phyloP scores from a whole-genome alignment of 2,329 filamentous ascomycete species.

The Orbilia blumenaviensis region DNA sequence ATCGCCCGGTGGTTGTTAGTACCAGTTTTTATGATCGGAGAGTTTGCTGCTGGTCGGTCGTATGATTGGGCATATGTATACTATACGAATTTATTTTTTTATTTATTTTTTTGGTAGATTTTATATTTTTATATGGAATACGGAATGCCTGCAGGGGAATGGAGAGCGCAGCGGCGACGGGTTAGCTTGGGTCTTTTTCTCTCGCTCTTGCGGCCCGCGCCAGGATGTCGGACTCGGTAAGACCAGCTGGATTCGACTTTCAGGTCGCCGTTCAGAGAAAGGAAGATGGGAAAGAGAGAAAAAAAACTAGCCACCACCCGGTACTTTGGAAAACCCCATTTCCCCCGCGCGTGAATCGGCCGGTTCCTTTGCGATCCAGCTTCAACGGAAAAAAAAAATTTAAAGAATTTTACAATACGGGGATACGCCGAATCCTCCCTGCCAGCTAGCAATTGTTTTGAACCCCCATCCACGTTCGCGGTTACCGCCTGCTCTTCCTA shows the following conservation, averaged over 20 bases:
- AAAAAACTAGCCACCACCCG: background rate
- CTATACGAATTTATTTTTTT: too few species aligned
- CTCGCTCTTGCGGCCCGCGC: constrained; percentile 27
- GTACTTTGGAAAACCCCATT: background rate
- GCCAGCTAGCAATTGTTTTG: background rate
- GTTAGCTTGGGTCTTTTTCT: background rate
- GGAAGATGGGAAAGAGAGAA: too few species aligned
- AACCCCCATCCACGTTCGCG: background rate
- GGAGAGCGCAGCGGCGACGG: background rate
- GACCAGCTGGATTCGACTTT: constrained; percentile 5
- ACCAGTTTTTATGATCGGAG: constrained; percentile 68
- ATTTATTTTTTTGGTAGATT: too few species aligned
- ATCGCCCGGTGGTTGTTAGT: constrained; percentile 40
- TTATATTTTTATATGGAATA: too few species aligned
- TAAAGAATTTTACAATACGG: background rate
- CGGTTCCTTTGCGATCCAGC: background rate
- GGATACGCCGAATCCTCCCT: constrained; percentile 19
- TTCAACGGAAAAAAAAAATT: background rate
- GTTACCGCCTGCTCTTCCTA: background rate
- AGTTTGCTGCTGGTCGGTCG: constrained; percentile 65
- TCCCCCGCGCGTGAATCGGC: constrained; percentile 24
- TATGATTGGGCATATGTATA: too few species aligned
- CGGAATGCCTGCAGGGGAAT: constrained; percentile 19
- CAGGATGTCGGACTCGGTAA: constrained; percentile 5
- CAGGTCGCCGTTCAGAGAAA: constrained; percentile 29